phyloP scores from a whole-genome alignment of 768 basidiomycete genomes.

The Amanita subjunquillea region DNA sequence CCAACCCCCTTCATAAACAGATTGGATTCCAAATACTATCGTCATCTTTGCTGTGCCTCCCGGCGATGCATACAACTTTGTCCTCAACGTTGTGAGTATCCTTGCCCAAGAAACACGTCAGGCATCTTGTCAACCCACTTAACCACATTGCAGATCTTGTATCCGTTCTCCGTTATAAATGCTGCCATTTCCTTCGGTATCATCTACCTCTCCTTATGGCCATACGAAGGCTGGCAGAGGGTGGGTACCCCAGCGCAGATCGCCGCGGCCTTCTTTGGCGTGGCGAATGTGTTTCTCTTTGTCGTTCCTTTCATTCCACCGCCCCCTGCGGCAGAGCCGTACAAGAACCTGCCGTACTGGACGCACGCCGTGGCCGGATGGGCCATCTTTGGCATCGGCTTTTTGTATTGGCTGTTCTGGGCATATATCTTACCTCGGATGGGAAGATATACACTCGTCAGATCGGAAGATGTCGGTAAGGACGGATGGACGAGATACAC shows the following conservation, averaged over 20 bases:
- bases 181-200: slow-evolving; percentile 41
- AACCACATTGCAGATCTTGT: slow-evolving; percentile 31
- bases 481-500: slow-evolving; percentile 8
- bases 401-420: slow-evolving; percentile 26
- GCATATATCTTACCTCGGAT: slow-evolving; percentile 18
- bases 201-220: slow-evolving; percentile 23
- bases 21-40: slow-evolving; percentile 62
- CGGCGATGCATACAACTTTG: background rate
- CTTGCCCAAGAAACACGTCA: background rate
- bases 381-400: slow-evolving; percentile 27
- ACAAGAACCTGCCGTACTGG: slow-evolving; percentile 49
- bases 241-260: slow-evolving; percentile 11
- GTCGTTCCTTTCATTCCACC: slow-evolving; percentile 46
- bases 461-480: slow-evolving; percentile 11
- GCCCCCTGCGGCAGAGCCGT: slow-evolving; percentile 33
- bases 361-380: slow-evolving; percentile 29
- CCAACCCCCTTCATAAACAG: slow-evolving; percentile 33
- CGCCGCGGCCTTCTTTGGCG: slow-evolving; percentile 28
- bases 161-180: slow-evolving; percentile 36
- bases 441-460: slow-evolving; percentile 15
- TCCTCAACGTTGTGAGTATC: background rate
- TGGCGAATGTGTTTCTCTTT: slow-evolving; percentile 49
- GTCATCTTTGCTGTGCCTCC: slow-evolving; percentile 19
- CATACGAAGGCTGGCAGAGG: slow-evolving; percentile 22
- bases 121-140: background rate